Conservation (phyloP, 176 grass and related monocot genomes). For the Bothriochloa decipiens region DNA sequence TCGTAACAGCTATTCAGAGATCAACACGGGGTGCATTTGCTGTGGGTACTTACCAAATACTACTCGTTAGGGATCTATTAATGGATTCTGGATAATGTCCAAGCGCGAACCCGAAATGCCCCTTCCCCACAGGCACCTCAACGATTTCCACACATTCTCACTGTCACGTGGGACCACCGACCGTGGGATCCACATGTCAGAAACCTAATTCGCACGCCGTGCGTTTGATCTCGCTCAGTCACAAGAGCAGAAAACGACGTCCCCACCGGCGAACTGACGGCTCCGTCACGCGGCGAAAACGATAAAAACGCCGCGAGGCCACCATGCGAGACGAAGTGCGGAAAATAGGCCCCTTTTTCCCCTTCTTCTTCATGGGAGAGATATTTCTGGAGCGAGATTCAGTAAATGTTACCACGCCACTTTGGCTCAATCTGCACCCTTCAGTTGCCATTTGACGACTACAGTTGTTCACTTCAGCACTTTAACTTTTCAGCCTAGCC, state of each 20-base stretch:
- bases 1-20: too few species aligned
- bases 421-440: too few species aligned
- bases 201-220: accelerated
- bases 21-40: background rate
- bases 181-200: background rate
- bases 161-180: background rate
- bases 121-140: background rate
- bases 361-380: background rate
- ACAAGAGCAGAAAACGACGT: background rate
- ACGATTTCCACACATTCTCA: accelerated
- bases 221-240: background rate
- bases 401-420: too few species aligned
- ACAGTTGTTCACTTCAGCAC: too few species aligned
- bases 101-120: background rate
- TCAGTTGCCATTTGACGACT: too few species aligned
- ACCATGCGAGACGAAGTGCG: background rate
- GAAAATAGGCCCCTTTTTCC: background rate
- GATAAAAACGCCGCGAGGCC: slow-evolving; percentile 35
- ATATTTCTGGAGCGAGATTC: too few species aligned
- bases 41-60: background rate
- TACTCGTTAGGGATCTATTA: background rate
- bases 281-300: slow-evolving; percentile 29
- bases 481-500: too few species aligned
- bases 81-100: slow-evolving; percentile 36
- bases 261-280: background rate